Base-by-base conservation (phyloP, 352 stramenopile genomes). In the Phytopythium montanum region DNA sequence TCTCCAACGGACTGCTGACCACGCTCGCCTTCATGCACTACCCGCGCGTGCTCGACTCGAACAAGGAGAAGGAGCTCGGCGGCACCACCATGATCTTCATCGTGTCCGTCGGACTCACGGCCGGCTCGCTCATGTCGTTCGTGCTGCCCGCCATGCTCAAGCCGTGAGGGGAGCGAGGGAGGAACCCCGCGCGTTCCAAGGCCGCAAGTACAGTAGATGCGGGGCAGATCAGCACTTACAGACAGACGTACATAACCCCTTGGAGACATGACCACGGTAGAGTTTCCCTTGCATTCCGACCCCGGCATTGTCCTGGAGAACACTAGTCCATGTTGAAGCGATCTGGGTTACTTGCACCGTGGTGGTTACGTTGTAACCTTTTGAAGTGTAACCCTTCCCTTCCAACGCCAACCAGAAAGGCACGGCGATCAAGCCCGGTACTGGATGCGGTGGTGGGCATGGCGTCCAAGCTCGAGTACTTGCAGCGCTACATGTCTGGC, bases 61-160 rank as follows among this genome's bases (percentile, higher is more conserved):
- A 74, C 59, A 68, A 67, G 34, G 85, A 88, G 48, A 93, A 93
- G 52, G 81, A 91, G 54, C 48, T 91, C 21, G 77, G 80, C 39
- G 80, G 85, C 39, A 89, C 77, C 29, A 66, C 92, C 66, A 91
- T 95, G 79, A 92, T 92, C 66, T 91, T 93, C 51, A 73, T 89
- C 51, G 66, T 95, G 19, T 90, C 81, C 5, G 61, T 90, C 9
- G 85, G 85, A 14, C 73, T 93, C 55, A 90, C 75, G 3, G 71
- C 68, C 9, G 85, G 85, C 42, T 87, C 82, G 44, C 69, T 94
- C 62, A 81, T 90, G 62, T 90, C 81, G 23, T 94, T 94, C 52
- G 72, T 87, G 34, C 62, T 92, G 10, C 68, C 77, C 28, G 80
- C 85, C 33, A 88, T 92, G 79, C 69, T 92, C 64, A 89, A 88